Conservation (phyloP, 78 protist species). For the Ministeria vibrans region DNA sequence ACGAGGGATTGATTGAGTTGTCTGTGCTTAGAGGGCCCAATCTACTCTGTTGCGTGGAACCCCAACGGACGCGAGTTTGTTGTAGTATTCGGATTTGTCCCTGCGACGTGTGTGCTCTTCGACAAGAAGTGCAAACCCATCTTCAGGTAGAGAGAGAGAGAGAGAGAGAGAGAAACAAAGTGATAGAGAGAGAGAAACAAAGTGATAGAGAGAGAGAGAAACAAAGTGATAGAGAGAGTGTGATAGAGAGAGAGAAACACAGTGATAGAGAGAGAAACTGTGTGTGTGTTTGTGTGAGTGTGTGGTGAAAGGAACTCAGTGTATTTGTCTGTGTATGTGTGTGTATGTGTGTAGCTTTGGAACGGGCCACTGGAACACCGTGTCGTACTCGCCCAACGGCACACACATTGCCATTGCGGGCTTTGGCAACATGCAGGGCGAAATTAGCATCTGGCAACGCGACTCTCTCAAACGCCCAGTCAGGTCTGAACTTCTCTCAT, state of each 20-base stretch:
- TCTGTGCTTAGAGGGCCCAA: slow-evolving; percentile 36
- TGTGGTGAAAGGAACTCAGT: no score
- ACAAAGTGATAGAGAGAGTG: no score
- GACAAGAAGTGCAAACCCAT: slow-evolving; percentile 24
- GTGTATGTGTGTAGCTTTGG: no score
- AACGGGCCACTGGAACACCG: slow-evolving; percentile 49
- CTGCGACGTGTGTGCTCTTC: not conserved
- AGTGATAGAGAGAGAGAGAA: no score
- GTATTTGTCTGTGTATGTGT: no score
- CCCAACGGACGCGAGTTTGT: slow-evolving; percentile 34
- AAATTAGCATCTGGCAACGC: slow-evolving; percentile 1
- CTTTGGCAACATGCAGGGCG: slow-evolving; percentile 53
- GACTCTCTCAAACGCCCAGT: not conserved
- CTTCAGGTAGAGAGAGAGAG: no score
- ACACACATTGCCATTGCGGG: slow-evolving; percentile 29
- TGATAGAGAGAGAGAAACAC: no score
- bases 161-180: no score
- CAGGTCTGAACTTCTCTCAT: not conserved
- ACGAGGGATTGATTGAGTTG: not conserved
- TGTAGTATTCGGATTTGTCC: slow-evolving; percentile 30
- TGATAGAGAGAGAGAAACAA: no score
- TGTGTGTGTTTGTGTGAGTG: no score
- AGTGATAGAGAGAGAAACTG: no score
- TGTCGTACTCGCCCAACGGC: slow-evolving; percentile 20
- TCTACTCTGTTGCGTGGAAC: slow-evolving; percentile 50